Conservation (phyloP, 2,329 filamentous ascomycete species). For the Ceratocystiopsis minuta region DNA sequence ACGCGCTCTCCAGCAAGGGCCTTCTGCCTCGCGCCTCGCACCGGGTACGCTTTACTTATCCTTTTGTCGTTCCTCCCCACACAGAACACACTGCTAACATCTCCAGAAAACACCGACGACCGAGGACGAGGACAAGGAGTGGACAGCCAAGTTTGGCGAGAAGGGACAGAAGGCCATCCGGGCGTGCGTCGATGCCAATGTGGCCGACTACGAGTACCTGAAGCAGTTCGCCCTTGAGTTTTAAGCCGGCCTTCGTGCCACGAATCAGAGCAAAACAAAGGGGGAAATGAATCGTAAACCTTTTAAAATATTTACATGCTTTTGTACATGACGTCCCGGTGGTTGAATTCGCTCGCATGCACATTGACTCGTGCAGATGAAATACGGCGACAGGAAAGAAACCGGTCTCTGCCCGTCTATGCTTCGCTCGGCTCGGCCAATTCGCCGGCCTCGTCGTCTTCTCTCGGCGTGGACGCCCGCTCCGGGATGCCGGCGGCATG, state of each 20-base stretch:
- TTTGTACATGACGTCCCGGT: not conserved
- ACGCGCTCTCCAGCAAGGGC: constrained; percentile 68
- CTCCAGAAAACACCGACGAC: constrained; percentile 41
- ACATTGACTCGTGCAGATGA: too few relatives aligned
- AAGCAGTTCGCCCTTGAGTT: constrained; percentile 57
- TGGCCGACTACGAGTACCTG: constrained; percentile 62
- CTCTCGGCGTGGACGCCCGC: not conserved
- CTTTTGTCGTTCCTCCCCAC: not conserved
- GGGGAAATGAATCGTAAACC: not conserved
- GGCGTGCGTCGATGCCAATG: constrained; percentile 51
- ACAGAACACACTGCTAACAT: not conserved
- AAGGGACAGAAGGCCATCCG: constrained; percentile 53
- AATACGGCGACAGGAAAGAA: too few relatives aligned
- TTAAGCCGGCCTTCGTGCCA: constrained; percentile 13
- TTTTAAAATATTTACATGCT: not conserved
- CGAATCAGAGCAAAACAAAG: not conserved
- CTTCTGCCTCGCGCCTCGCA: constrained; percentile 52
- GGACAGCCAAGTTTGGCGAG: constrained; percentile 56
- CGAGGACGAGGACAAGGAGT: constrained; percentile 52
- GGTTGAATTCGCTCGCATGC: too few relatives aligned
- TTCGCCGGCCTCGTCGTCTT: too few relatives aligned
- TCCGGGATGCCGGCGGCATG: constrained; percentile 24
- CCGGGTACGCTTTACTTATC: constrained; percentile 26
- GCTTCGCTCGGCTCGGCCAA: too few relatives aligned
- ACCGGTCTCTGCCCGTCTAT: too few relatives aligned